These are phyloP conservation scores for Phytophthora lateralis DNA, from an alignment of 352 stramenopile species.

Conservation along the genomic window DNA sequence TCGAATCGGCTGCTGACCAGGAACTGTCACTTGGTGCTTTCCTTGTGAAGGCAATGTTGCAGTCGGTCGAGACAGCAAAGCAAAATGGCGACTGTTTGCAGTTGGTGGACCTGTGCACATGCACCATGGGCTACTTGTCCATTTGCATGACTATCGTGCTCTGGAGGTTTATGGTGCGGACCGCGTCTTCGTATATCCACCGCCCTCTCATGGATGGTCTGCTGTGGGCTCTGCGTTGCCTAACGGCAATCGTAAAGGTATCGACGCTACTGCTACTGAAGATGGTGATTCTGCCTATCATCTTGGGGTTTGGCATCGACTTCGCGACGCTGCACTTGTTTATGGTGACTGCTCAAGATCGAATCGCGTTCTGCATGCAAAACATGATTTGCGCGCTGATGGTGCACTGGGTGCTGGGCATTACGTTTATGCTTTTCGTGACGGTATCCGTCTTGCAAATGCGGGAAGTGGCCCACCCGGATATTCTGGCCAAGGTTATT, in stretches of 20 bases:
- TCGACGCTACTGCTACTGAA: constrained; percentile 96
- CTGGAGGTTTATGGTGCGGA: constrained; percentile 87
- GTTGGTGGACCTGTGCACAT: constrained; percentile 86
- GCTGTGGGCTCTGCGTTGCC: constrained; percentile 77
- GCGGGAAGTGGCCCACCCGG: constrained; percentile 94
- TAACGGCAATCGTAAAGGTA: constrained; percentile 94
- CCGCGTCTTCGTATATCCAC: constrained; percentile 84
- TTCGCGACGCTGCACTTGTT: constrained; percentile 92
- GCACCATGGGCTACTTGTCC: constrained; percentile 74
- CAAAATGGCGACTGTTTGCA: constrained; percentile 80
- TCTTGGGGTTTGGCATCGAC: constrained; percentile 95
- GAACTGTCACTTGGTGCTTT: constrained; percentile 39
- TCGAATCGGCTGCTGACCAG: constrained; percentile 29
- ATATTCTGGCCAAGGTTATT: constrained; percentile 89
- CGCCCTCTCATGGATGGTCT: constrained; percentile 81
- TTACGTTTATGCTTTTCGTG: constrained; percentile 98
- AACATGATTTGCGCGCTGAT: constrained; percentile 93
- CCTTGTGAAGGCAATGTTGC: constrained; percentile 56
- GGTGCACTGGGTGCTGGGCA: constrained; percentile 97
- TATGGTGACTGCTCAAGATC: constrained; percentile 71
- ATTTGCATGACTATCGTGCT: constrained; percentile 87
- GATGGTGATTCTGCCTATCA: constrained; percentile 96
- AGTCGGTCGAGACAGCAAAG: constrained; percentile 64
- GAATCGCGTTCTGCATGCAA: constrained; percentile 82
- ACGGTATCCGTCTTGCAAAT: constrained; percentile 96